These are phyloP conservation scores for Monosporascus ibericus DNA, from an alignment of 2,329 filamentous ascomycete species.

Conservation along the genomic window DNA sequence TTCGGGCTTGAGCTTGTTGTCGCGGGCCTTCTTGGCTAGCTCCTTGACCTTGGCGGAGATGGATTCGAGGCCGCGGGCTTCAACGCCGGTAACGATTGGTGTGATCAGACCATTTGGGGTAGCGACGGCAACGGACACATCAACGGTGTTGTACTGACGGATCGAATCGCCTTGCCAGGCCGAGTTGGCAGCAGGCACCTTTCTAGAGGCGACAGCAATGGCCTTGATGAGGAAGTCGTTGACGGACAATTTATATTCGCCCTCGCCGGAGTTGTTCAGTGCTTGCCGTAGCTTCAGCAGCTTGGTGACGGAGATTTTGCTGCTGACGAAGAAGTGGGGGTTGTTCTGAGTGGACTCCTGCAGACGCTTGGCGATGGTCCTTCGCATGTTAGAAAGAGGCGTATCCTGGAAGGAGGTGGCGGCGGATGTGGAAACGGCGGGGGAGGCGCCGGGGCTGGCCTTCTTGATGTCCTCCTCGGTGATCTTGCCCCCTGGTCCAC, in stretches of 20 bases:
- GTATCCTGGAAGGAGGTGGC: conserved; percentile 74
- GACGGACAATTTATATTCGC: conserved; percentile 98
- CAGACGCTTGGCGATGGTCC: conserved; percentile 90
- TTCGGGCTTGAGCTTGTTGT: conserved; percentile 98
- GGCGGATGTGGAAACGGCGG: conserved; percentile 43
- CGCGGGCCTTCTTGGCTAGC: conserved; percentile 89
- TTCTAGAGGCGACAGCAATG: conserved; percentile 78
- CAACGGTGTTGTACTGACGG: conserved; percentile 87
- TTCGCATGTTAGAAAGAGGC: conserved; percentile 88
- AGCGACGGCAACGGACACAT: conserved; percentile 92
- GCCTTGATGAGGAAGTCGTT: conserved; percentile 99
- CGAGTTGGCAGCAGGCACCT: conserved; percentile 93
- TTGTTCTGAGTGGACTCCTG: conserved; percentile 86
- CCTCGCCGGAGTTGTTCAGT: conserved; percentile 80
- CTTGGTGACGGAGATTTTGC: conserved; percentile 86
- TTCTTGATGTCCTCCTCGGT: conserved; percentile 93
- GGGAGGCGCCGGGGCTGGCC: conserved; percentile 58
- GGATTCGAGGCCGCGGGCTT: conserved; percentile 76
- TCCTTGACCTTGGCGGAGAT: conserved; percentile 93
- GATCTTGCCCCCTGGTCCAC: conserved; percentile 78
- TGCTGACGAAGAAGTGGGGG: conserved; percentile 96
- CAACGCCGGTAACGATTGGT: conserved; percentile 87
- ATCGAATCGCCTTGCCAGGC: conserved; percentile 89
- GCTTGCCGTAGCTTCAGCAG: conserved; percentile 93
- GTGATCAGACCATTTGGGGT: conserved; percentile 94